Evolutionary conservation across 768 basidiomycete genomes (phyloP).

Genomic region (Termitomyces sp.): DNA sequence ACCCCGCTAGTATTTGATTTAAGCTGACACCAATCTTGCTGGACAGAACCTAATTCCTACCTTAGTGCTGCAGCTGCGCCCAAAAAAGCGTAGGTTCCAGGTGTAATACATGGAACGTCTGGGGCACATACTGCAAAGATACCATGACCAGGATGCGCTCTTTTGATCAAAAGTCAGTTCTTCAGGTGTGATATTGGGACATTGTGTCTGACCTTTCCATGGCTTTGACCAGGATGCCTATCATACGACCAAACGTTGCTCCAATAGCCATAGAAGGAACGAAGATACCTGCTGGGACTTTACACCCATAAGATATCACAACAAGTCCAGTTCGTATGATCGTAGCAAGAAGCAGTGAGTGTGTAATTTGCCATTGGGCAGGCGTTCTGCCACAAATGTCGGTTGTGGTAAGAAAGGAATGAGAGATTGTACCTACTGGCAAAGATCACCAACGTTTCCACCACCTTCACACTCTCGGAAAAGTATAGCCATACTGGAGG

Average conservation of each 20-base stretch:
- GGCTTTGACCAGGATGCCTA: slow-evolving; percentile 95
- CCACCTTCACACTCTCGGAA: slow-evolving; percentile 96
- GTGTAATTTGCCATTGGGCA: slow-evolving; percentile 92
- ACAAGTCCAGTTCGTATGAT: slow-evolving; percentile 84
- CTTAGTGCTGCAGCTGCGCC: slow-evolving; percentile 95
- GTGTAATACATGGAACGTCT: slow-evolving; percentile 94
- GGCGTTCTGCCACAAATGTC: slow-evolving; percentile 50
- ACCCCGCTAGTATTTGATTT: slow-evolving; percentile 63
- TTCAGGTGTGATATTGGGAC: not conserved
- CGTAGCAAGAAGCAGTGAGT: slow-evolving; percentile 88
- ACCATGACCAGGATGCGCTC: slow-evolving; percentile 77
- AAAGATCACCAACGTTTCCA: slow-evolving; percentile 81
- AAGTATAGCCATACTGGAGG: slow-evolving; percentile 88
- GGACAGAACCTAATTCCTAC: slow-evolving; percentile 27
- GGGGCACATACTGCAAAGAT: slow-evolving; percentile 90
- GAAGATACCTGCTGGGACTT: slow-evolving; percentile 97
- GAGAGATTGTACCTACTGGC: slow-evolving; percentile 68
- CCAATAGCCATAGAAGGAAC: slow-evolving; percentile 99
- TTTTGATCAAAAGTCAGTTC: slow-evolving; percentile 23
- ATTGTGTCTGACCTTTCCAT: slow-evolving; percentile 60
- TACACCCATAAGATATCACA: slow-evolving; percentile 90
- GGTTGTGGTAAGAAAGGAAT: not conserved
- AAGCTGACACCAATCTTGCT: not conserved
- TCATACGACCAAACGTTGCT: slow-evolving; percentile 94
- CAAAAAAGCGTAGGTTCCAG: slow-evolving; percentile 96